Percentiles rank a stretch among this genome's conserved stretches.
These are phyloP conservation scores for Cyathus striatus DNA, from an alignment of 768 basidiomycete species.

Conservation along the genomic window DNA sequence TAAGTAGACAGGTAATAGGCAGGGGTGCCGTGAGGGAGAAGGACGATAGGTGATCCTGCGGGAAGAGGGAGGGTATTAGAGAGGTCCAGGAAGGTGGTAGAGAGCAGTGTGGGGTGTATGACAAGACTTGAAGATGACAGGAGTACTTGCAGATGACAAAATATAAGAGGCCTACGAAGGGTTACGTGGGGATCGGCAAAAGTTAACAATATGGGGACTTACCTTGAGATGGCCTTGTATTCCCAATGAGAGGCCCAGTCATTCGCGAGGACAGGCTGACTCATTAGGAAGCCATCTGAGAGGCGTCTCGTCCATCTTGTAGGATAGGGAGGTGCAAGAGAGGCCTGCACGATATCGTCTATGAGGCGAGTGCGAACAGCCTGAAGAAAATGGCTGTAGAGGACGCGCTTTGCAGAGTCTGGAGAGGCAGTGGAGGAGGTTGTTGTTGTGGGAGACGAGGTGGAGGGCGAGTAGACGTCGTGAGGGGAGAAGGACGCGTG, in stretches of 20 bases:
- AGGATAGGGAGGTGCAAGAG: constrained; percentile 20
- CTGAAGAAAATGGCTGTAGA: constrained; percentile 50
- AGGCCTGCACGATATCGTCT: constrained; percentile 45
- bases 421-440: constrained; percentile 19
- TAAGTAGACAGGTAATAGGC: constrained; percentile 74
- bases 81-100: constrained; percentile 57
- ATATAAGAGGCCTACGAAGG: constrained; percentile 54
- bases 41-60: constrained; percentile 60
- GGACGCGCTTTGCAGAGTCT: constrained; percentile 35
- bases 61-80: constrained; percentile 34
- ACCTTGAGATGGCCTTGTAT: constrained; percentile 42
- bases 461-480: constrained; percentile 5
- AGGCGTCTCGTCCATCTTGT: constrained; percentile 39
- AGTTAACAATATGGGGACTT: no score
- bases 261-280: constrained; percentile 32
- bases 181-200: no score
- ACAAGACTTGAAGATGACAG: constrained; percentile 41
- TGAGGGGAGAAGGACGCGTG: neutral
- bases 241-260: constrained; percentile 71
- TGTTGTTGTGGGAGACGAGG: no score
- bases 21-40: constrained; percentile 68
- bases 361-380: constrained; percentile 55
- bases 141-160: constrained; percentile 56
- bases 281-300: constrained; percentile 61
- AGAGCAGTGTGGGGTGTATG: constrained; percentile 56